Conservation (phyloP, 2,329 filamentous ascomycete species). For the Aspergillus terreus region DNA sequence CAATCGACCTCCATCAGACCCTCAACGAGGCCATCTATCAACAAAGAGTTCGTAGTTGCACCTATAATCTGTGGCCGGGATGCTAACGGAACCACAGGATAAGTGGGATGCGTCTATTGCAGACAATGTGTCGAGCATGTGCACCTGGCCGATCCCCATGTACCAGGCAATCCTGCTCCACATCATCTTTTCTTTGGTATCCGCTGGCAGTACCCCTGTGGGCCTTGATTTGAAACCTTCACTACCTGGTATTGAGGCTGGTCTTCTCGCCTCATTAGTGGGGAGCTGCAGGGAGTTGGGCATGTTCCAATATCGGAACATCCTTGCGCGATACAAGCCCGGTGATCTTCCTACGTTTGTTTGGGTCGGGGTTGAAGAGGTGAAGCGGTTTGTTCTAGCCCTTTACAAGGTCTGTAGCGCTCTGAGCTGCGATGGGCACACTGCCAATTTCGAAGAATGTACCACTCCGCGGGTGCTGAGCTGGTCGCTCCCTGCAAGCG, state of each 20-base stretch:
- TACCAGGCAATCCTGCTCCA: constrained; percentile 32
- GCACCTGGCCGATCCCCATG: constrained; percentile 27
- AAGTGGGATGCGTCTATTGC: constrained; percentile 20
- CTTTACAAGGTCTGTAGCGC: constrained; percentile 20
- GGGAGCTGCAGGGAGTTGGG: constrained; percentile 24
- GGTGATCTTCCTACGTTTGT: constrained; percentile 13
- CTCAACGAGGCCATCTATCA: constrained; percentile 20
- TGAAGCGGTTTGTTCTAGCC: constrained; percentile 26
- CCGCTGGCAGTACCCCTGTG: not conserved
- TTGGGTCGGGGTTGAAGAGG: constrained; percentile 25
- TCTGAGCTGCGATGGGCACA: too few species aligned
- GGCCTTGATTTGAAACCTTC: constrained; percentile 13
- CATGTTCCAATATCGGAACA: constrained; percentile 28
- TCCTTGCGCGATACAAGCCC: constrained; percentile 15
- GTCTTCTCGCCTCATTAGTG: constrained; percentile 21
- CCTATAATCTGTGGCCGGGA: not conserved
- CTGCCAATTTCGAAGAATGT: too few species aligned
- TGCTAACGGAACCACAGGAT: constrained; percentile 11
- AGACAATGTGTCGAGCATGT: constrained; percentile 8
- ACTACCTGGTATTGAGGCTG: constrained; percentile 4
- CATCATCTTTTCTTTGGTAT: constrained; percentile 23
- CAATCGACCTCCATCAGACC: constrained; percentile 21
- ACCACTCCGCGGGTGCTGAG: not conserved
- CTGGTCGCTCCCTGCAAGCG: constrained; percentile 5
- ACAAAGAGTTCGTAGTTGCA: constrained; percentile 18